Base-by-base conservation (phyloP, 176 grass and related monocot genomes). In the Bromus sterilis region DNA sequence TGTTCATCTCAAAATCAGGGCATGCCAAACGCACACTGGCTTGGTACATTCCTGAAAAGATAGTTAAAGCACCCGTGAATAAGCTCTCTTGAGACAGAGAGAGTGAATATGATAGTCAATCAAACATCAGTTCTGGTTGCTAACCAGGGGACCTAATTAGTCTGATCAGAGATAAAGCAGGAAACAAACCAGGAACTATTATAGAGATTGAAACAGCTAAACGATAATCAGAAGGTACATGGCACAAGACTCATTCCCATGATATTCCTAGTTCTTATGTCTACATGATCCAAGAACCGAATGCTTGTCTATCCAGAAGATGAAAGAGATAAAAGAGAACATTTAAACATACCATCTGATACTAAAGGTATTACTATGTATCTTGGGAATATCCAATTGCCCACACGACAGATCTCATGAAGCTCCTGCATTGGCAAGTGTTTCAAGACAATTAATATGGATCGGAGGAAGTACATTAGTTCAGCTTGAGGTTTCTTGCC, bases 331-430 rank as follows among this genome's bases (percentile, higher is more conserved):
- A 31, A 46, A 29, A 77, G 21, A 35, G 20, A 69, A 67, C 34
- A 55, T 84, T 71, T 6, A 1, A 11, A 70, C 65, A 20, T 91
- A 91, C 89, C 89, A 78, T 73, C 25, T 12, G 40, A 31, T 34
- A 69, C 60, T 57, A 78, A 91, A 78, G 89, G 82, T 56, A 85
- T 32, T 32, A 88, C 74, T 18, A 4, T 69, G 53, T 91, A 88
- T 88, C 78, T 85, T 66, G 82, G 89, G 44, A 70, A 73, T 43
- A 79, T 82, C 86, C 89, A 91, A 49, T 85, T 85, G 30, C 77
- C 81, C 24, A 74, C 72, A 58, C 37, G 59, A 78, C 89, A 91
- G 61, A 87, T 78, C 20, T 61, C 57, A 53, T 88, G 73, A 74
- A 91, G 74, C 23, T 91, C 85, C 82, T 88, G 89, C 78, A 88